phyloP scores from a whole-genome alignment of 768 basidiomycete genomes.

The Gelatoporia subvermispora region DNA sequence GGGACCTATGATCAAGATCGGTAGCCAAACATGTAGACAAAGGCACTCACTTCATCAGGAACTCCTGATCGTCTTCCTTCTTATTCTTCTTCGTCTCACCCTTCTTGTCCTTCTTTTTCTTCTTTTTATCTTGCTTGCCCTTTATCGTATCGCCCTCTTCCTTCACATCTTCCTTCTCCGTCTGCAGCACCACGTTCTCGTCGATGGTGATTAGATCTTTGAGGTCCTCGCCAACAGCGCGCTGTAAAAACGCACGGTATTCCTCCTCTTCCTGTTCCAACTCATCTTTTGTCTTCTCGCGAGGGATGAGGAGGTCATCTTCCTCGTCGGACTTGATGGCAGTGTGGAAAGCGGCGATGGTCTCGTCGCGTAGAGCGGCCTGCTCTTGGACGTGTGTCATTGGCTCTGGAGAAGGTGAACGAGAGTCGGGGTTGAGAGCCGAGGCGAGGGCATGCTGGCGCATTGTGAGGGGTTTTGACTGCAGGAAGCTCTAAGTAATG shows the following conservation, averaged over 20 bases:
- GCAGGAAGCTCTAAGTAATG: background rate
- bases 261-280: slow-evolving; percentile 76
- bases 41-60: slow-evolving; percentile 75
- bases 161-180: slow-evolving; percentile 23
- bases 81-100: slow-evolving; percentile 29
- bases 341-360: slow-evolving; percentile 76
- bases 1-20: background rate
- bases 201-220: slow-evolving; percentile 61
- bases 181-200: slow-evolving; percentile 12
- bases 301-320: slow-evolving; percentile 66
- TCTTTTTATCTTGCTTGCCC: slow-evolving; percentile 23
- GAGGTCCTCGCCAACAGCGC: slow-evolving; percentile 77
- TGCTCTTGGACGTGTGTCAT: slow-evolving; percentile 80
- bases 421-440: slow-evolving; percentile 54
- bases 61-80: slow-evolving; percentile 75
- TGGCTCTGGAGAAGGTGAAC: slow-evolving; percentile 47
- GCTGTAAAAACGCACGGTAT: slow-evolving; percentile 76
- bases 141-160: slow-evolving; percentile 25
- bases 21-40: background rate
- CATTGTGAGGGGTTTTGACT: slow-evolving; percentile 72
- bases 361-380: slow-evolving; percentile 67
- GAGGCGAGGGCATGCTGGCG: slow-evolving; percentile 69
- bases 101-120: slow-evolving; percentile 23
- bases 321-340: slow-evolving; percentile 32
- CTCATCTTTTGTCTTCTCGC: slow-evolving; percentile 78